Evolutionary conservation across 2,329 filamentous ascomycete genomes (phyloP).

Genomic region (Truncatella angustata): DNA sequence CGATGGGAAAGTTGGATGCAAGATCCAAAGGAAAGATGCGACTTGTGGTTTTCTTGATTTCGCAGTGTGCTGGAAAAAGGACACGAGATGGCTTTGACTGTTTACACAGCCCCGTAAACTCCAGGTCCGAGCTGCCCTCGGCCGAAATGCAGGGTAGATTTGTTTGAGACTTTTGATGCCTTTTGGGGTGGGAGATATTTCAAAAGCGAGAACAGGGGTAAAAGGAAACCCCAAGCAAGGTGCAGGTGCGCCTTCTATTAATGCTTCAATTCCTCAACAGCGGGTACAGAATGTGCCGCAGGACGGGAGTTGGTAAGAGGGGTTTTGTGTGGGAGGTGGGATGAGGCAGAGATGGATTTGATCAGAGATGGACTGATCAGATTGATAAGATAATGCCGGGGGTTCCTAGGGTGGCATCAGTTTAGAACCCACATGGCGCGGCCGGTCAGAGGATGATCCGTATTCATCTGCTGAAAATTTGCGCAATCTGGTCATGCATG

Average conservation of each 20-base stretch:
- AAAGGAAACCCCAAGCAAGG: not conserved
- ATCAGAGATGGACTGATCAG: conserved; percentile 32
- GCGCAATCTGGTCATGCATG: not conserved
- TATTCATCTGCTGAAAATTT: conserved; percentile 7
- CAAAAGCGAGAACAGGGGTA: conserved; percentile 4
- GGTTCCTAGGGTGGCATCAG: no score
- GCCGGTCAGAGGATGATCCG: conserved; percentile 9
- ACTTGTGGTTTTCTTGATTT: no score
- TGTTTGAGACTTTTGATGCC: not conserved
- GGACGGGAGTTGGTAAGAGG: conserved; percentile 12
- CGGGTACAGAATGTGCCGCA: not conserved
- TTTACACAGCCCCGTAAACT: not conserved
- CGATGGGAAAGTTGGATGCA: not conserved
- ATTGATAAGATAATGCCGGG: conserved; percentile 35
- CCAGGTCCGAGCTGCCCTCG: conserved; percentile 1
- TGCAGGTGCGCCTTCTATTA: conserved; percentile 5
- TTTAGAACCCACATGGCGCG: conserved; percentile 4
- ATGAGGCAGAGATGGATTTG: conserved; percentile 11
- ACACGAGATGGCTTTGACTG: not conserved
- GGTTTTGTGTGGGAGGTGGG: conserved; percentile 11
- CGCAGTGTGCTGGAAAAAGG: no score
- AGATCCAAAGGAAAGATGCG: not conserved
- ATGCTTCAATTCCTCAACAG: not conserved
- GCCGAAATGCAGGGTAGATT: not conserved
- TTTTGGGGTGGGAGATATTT: not conserved